These are phyloP conservation scores for Aspergillus sclerotiicarbonarius DNA, from an alignment of 495 filamentous ascomycete species.

Conservation along the genomic window DNA sequence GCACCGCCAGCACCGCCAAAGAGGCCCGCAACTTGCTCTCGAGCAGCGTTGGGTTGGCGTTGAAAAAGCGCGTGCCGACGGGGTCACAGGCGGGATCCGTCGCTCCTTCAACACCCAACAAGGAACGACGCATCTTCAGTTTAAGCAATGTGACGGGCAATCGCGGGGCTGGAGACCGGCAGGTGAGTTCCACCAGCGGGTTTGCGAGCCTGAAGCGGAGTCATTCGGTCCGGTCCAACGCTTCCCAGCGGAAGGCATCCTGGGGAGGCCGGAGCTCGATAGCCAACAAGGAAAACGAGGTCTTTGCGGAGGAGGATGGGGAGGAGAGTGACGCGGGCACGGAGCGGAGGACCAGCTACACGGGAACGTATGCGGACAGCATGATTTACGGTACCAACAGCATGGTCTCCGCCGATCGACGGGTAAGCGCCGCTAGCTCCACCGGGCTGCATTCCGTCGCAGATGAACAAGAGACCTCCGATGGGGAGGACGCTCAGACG, in stretches of 20 bases:
- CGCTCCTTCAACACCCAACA: constrained; percentile 47
- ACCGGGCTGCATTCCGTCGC: constrained; percentile 19
- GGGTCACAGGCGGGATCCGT: constrained; percentile 45
- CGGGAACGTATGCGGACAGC: constrained; percentile 47
- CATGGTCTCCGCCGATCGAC: constrained; percentile 46
- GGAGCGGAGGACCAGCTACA: constrained; percentile 54
- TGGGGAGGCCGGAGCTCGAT: constrained; percentile 60
- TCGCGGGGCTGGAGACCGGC: constrained; percentile 57
- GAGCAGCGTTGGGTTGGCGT: constrained; percentile 51
- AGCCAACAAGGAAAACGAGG: constrained; percentile 62
- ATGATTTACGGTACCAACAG: constrained; percentile 49
- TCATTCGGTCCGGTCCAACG: constrained; percentile 68
- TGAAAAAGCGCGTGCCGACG: constrained; percentile 47
- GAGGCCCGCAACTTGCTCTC: constrained; percentile 43
- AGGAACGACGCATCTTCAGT: constrained; percentile 75
- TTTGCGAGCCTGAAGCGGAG: constrained; percentile 60
- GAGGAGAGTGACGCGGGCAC: constrained; percentile 50
- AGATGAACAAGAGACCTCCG: constrained; percentile 15
- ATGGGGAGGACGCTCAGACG: constrained; percentile 18
- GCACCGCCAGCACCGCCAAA: constrained; percentile 38
- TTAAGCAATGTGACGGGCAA: constrained; percentile 86
- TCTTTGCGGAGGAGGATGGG: constrained; percentile 53
- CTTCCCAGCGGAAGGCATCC: constrained; percentile 64
- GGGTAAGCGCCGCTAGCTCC: constrained; percentile 51
- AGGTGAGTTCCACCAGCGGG: constrained; percentile 44